Base-by-base conservation (phyloP, 768 basidiomycete genomes). In the Hypholoma sublateritium region DNA sequence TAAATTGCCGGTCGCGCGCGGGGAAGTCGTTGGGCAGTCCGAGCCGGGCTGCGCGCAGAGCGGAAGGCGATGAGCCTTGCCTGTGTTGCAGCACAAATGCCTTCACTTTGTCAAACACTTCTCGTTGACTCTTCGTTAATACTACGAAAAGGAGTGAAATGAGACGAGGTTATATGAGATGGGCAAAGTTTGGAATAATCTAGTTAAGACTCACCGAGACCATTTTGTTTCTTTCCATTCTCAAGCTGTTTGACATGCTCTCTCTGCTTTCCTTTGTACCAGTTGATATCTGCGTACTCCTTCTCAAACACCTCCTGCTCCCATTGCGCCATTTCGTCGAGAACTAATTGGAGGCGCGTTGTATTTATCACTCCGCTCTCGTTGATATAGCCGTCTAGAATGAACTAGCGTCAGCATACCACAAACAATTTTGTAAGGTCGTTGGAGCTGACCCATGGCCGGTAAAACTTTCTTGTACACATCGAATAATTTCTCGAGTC, bases 381-480 rank as follows among this genome's bases (percentile, higher is more conserved):
- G 62, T 98, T 97, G 50, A 98, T 78, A 70, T 98, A 98, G 0
- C 96, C 97, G 59, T 88, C 95, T 94, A 50, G 0, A 35, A 28
- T 37, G 34, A 16, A 50, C 17, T 11, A 13, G 24, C 25, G 24
- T 32, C 28, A 32, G 28, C 4, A 17, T 44, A 21, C 41, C 25
- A 39, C n/a, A 35, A 16, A 44, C 24, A 19, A 3, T 5, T n/a
- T 28, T 24, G 14, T 2, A 17, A 4, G 5, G 2, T 32, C 28
- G 9, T 5, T 1, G 22, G 41, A 21, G 64, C 82, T 56, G 59
- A 85, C 84, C 87, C 65, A 88, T 72, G 46, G 85, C 83, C 19
- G 95, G 95, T 21, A 98, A 70, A 28, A 93, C 84, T 68, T 86
- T 88, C 81, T 98, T 98, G 74, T 99, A 99, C 55, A 98, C 91